Evolutionary conservation across 441 rosid genomes (phyloP).

Genomic region (Flueggea neowawraea): DNA sequence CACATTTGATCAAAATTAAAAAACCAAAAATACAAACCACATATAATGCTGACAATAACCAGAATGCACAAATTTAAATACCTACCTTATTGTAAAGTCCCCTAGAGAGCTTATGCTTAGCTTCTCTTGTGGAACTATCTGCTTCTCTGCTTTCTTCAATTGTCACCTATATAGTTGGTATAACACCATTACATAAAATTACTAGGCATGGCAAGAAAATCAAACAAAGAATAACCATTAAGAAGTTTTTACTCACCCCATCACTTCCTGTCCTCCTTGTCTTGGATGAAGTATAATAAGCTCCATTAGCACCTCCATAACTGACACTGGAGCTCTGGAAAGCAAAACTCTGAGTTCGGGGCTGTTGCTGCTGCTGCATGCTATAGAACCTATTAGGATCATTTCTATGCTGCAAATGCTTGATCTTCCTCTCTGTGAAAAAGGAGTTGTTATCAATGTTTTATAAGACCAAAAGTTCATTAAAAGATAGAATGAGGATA

Average conservation of each 20-base stretch:
- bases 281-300: slow-evolving; percentile 65
- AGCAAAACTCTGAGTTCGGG: slow-evolving; percentile 47
- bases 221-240: not conserved
- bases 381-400: slow-evolving; percentile 15
- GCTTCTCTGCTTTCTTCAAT: slow-evolving; percentile 89
- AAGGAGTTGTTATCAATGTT: not conserved
- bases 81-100: slow-evolving; percentile 66
- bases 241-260: slow-evolving; percentile 54
- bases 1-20: not conserved
- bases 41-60: not conserved
- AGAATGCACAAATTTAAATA: not conserved
- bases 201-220: not conserved
- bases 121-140: slow-evolving; percentile 59
- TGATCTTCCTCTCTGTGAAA: slow-evolving; percentile 45
- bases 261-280: slow-evolving; percentile 83
- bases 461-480: not conserved
- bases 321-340: slow-evolving; percentile 75
- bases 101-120: slow-evolving; percentile 64
- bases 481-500: not conserved
- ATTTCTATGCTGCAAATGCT: slow-evolving; percentile 36
- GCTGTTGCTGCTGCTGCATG: slow-evolving; percentile 38
- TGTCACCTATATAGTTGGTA: slow-evolving; percentile 42
- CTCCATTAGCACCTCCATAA: slow-evolving; percentile 71
- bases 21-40: slow-evolving; percentile 5
- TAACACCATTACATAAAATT: not conserved